phyloP scores from a whole-genome alignment of 1,284 basidiomycete species.

The Phellopilus nigrolimitatus region DNA sequence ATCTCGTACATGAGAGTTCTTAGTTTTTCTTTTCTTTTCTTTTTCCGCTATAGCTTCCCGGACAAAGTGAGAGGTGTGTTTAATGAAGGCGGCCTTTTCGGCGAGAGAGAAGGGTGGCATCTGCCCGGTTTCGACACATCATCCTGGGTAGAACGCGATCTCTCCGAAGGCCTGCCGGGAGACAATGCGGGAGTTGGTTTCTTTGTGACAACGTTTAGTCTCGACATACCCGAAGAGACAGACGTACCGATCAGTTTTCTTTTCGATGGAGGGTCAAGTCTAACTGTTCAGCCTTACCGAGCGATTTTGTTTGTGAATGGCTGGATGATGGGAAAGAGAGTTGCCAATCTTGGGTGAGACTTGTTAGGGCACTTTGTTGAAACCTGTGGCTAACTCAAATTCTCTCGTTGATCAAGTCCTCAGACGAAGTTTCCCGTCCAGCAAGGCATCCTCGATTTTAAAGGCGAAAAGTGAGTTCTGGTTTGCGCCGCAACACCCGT shows the following conservation, averaged over 20 bases:
- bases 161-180: slow-evolving; percentile 52
- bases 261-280: slow-evolving; percentile 40
- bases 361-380: neutral
- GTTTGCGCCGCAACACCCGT: neutral
- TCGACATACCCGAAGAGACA: slow-evolving; percentile 51
- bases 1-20: neutral
- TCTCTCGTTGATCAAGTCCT: slow-evolving; percentile 48
- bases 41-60: slow-evolving; percentile 42
- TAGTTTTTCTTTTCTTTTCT: neutral
- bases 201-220: slow-evolving; percentile 67
- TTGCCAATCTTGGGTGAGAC: slow-evolving; percentile 61
- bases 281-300: slow-evolving; percentile 58
- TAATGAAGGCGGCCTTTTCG: slow-evolving; percentile 79
- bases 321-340: slow-evolving; percentile 79
- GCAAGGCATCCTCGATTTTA: slow-evolving; percentile 66
- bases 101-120: slow-evolving; percentile 79
- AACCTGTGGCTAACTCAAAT: slow-evolving; percentile 7
- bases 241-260: slow-evolving; percentile 67
- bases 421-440: slow-evolving; percentile 76
- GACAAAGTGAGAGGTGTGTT: slow-evolving; percentile 66
- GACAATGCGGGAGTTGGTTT: slow-evolving; percentile 66
- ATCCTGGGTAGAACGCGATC: slow-evolving; percentile 49
- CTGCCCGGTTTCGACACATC: slow-evolving; percentile 68
- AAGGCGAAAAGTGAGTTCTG: slow-evolving; percentile 62
- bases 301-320: slow-evolving; percentile 75